phyloP scores from a whole-genome alignment of 108 stramenopile genomes.

The Fragilaria crotonensis region DNA sequence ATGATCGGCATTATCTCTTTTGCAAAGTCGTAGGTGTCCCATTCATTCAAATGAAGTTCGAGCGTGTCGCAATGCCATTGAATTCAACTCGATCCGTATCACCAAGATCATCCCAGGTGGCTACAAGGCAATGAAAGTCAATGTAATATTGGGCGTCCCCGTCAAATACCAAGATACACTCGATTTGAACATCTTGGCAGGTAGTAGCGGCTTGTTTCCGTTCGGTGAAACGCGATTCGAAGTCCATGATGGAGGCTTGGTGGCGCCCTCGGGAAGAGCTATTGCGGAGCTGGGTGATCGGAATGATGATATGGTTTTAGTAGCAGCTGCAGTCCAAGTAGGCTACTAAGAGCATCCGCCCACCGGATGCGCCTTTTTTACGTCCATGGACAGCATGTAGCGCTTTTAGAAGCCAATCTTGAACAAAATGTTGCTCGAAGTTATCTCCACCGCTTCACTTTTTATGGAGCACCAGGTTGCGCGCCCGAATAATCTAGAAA shows the following conservation, averaged over 20 bases:
- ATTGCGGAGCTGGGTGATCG: slow-evolving; percentile 78
- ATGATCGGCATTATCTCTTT: neutral
- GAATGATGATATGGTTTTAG: slow-evolving; percentile 83
- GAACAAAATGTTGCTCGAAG: too few species aligned
- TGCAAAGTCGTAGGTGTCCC: neutral
- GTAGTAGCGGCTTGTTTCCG: slow-evolving; percentile 72
- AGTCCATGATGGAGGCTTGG: slow-evolving; percentile 84
- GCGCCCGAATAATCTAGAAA: too few species aligned
- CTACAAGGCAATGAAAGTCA: slow-evolving; percentile 76
- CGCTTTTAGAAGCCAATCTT: too few species aligned
- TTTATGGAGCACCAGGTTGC: too few species aligned
- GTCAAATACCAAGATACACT: slow-evolving; percentile 54
- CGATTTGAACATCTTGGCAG: slow-evolving; percentile 54
- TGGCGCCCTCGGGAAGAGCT: slow-evolving; percentile 79
- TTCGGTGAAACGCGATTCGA: slow-evolving; percentile 76
- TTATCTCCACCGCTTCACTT: too few species aligned
- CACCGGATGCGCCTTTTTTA: too few species aligned
- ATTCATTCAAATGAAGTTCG: slow-evolving; percentile 12
- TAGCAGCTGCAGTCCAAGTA: slow-evolving; percentile 66
- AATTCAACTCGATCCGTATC: slow-evolving; percentile 91
- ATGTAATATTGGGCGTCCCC: slow-evolving; percentile 45
- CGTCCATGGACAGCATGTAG: too few species aligned
- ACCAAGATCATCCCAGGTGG: slow-evolving; percentile 76
- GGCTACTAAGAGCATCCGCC: slow-evolving; percentile 64
- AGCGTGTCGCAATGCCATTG: slow-evolving; percentile 89